Percentiles rank a stretch among this genome's conserved stretches.
These are phyloP conservation scores for Wickerhamiella domercqiae DNA, from an alignment of 805 yeast species.

Conservation along the genomic window DNA sequence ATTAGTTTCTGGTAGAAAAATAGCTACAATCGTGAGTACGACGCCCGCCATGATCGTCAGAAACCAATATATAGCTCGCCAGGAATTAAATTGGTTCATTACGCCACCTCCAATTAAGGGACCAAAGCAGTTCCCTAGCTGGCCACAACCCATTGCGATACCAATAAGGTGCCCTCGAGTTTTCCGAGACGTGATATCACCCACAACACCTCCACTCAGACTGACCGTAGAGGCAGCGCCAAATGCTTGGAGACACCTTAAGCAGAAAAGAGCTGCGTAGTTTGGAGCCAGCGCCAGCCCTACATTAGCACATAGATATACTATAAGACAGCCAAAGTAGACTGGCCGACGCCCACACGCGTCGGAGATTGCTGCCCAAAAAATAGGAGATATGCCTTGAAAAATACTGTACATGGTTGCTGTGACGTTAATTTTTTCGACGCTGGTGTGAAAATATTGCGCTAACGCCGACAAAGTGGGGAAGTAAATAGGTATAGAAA, in stretches of 20 bases:
- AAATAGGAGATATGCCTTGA: conserved; percentile 64
- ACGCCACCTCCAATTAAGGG: conserved; percentile 49
- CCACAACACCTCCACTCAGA: conserved; percentile 52
- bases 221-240: conserved; percentile 67
- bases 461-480: conserved; percentile 56
- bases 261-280: conserved; percentile 46
- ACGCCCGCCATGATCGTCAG: conserved; percentile 49
- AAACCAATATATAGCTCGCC: conserved; percentile 60
- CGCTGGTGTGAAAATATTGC: conserved; percentile 36
- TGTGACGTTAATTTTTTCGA: conserved; percentile 48
- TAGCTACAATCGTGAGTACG: conserved; percentile 20
- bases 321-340: conserved; percentile 35
- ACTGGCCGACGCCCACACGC: conserved; percentile 58
- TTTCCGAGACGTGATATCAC: conserved; percentile 50
- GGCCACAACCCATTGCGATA: conserved; percentile 43
- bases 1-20: conserved; percentile 58
- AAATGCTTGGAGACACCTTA: conserved; percentile 63
- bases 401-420: conserved; percentile 61
- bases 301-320: conserved; percentile 46
- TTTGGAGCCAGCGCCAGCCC: conserved; percentile 46
- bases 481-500: conserved; percentile 65
- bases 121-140: conserved; percentile 65
- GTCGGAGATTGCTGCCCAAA: conserved; percentile 58
- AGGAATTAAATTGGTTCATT: conserved; percentile 31
- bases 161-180: conserved; percentile 65